A percentile compares a stretch with the other conserved stretches of the same genome.
phyloP scores from a whole-genome alignment of 768 basidiomycete genomes.

The Imleria badia region DNA sequence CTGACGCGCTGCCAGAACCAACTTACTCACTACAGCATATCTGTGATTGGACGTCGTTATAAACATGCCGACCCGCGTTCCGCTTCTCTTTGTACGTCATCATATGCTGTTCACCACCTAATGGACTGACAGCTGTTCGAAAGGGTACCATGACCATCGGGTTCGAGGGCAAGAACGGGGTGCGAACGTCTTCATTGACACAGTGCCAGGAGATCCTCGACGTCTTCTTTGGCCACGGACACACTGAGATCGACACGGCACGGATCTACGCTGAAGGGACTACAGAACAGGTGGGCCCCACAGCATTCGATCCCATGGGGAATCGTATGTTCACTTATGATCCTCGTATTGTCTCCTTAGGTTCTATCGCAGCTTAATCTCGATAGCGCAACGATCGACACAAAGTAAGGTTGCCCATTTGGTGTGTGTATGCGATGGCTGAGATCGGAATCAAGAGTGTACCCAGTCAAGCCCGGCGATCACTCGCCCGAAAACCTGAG shows the following conservation, averaged over 20 bases:
- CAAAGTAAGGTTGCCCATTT: slow-evolving; percentile 36
- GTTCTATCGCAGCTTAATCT: slow-evolving; percentile 42
- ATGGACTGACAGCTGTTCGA: background rate
- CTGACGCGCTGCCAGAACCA: background rate
- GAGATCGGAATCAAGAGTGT: slow-evolving; percentile 33
- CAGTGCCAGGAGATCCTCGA: slow-evolving; percentile 48
- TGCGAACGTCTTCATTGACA: slow-evolving; percentile 35
- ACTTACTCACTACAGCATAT: background rate
- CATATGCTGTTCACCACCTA: background rate
- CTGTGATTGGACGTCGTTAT: background rate
- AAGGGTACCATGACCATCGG: slow-evolving; percentile 54
- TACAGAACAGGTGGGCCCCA: slow-evolving; percentile 45
- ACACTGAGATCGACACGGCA: slow-evolving; percentile 51
- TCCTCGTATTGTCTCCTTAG: slow-evolving; percentile 21
- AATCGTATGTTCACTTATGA: background rate
- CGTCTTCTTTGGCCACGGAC: slow-evolving; percentile 40
- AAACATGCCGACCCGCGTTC: slow-evolving; percentile 28
- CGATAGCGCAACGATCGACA: slow-evolving; percentile 43
- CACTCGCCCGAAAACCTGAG: slow-evolving; percentile 42
- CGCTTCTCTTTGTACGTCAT: slow-evolving; percentile 26
- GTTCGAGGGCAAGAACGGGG: slow-evolving; percentile 40
- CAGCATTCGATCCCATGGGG: background rate
- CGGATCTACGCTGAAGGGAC: slow-evolving; percentile 52
- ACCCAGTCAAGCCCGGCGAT: slow-evolving; percentile 41
- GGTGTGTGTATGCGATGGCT: background rate